Percentiles rank a stretch among this genome's conserved stretches.
Evolutionary conservation across 2,329 filamentous ascomycete species (phyloP).

Genomic region (Emmonsiellopsis sp.): DNA sequence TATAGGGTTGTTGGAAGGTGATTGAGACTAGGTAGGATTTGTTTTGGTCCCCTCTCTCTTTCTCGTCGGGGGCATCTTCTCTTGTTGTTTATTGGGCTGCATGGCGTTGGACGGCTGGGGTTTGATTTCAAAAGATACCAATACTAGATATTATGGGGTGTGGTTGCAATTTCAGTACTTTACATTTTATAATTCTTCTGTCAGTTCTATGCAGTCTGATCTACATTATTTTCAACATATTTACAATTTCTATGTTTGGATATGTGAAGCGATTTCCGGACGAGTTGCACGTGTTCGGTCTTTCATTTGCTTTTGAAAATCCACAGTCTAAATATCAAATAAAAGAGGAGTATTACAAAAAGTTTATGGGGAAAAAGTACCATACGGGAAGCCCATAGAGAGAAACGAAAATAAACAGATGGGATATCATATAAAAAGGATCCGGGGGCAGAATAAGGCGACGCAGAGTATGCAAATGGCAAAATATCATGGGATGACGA

Average conservation of each 20-base stretch:
- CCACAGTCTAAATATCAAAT: constrained; percentile 4
- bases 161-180: neutral
- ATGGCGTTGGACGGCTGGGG: neutral
- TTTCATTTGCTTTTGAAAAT: neutral
- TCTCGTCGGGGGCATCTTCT: too few relatives aligned
- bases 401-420: constrained; percentile 23
- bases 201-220: too few relatives aligned
- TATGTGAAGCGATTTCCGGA: neutral
- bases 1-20: constrained; percentile 31
- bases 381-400: constrained; percentile 1
- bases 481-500: constrained; percentile 14
- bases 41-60: too few relatives aligned
- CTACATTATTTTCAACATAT: too few relatives aligned
- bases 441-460: neutral
- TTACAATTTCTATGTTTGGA: too few relatives aligned
- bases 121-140: neutral
- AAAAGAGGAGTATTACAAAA: constrained; percentile 11
- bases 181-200: too few relatives aligned
- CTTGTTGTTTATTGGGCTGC: neutral
- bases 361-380: neutral
- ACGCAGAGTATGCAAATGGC: constrained; percentile 16
- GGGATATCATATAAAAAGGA: constrained; percentile 34
- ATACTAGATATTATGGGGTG: neutral
- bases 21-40: neutral
- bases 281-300: neutral